Evolutionary conservation across 306 rosid species (phyloP).

Genomic region (Vigna angularis): DNA sequence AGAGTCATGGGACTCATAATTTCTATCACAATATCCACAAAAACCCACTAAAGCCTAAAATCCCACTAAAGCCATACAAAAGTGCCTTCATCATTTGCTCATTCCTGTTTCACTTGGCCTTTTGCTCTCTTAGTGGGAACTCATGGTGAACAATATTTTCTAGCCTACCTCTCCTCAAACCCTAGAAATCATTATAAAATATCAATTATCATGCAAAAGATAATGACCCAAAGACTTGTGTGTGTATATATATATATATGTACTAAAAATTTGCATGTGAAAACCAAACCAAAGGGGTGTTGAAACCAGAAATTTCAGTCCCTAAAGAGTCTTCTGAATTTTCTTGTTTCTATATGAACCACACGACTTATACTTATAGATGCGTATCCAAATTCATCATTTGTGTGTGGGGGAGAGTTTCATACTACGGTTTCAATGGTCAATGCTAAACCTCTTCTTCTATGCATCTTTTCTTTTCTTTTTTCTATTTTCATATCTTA

Average conservation of each 20-base stretch:
- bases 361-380: conserved; percentile 30
- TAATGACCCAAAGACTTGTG: conserved; percentile 32
- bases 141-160: conserved; percentile 38
- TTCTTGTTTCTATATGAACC: conserved; percentile 36
- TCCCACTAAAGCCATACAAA: conserved; percentile 55
- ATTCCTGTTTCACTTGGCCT: conserved; percentile 42
- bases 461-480: no score
- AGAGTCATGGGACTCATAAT: conserved; percentile 55
- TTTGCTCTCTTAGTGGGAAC: conserved; percentile 47
- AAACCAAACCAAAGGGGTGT: conserved; percentile 18
- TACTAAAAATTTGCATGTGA: conserved; percentile 45
- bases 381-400: conserved; percentile 34
- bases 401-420: conserved; percentile 20
- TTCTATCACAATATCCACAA: conserved; percentile 53
- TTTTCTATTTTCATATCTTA: no score
- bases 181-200: conserved; percentile 46
- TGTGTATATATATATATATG: background rate
- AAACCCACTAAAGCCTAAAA: conserved; percentile 44
- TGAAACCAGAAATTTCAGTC: background rate
- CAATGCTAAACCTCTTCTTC: background rate
- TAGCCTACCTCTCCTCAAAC: conserved; percentile 15
- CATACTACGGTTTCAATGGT: background rate
- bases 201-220: conserved; percentile 44
- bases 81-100: conserved; percentile 44
- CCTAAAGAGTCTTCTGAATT: background rate